Percentiles rank a stretch among this genome's conserved stretches.
Evolutionary conservation across 306 rosid species (phyloP).

Genomic region (Hylodesmum podocarpum): DNA sequence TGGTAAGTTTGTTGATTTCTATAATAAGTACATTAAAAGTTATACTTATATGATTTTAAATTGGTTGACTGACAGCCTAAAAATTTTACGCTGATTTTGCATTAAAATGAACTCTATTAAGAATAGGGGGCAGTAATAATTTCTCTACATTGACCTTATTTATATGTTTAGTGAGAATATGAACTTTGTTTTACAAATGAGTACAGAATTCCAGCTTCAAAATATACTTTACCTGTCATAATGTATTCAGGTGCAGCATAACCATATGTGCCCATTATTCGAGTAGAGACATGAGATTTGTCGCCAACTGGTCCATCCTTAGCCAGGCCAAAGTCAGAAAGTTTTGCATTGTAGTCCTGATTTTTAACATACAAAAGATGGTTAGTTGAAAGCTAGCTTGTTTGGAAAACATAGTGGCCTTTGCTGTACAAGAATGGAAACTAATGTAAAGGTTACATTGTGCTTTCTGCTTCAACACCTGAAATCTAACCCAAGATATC

Average conservation of each 20-base stretch:
- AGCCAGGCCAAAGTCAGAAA: slow-evolving; percentile 96
- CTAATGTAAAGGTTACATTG: neutral
- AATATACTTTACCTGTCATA: slow-evolving; percentile 65
- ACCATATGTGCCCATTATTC: slow-evolving; percentile 98
- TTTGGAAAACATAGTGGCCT: neutral
- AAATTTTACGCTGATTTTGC: no score
- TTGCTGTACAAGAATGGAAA: neutral
- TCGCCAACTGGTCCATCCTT: slow-evolving; percentile 98
- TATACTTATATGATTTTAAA: neutral
- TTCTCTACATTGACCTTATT: neutral
- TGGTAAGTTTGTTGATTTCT: neutral
- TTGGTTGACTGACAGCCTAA: neutral
- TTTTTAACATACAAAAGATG: slow-evolving; percentile 6
- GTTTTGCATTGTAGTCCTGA: slow-evolving; percentile 97
- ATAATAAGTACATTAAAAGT: neutral
- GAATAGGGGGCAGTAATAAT: neutral
- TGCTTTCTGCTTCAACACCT: neutral
- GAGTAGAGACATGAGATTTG: slow-evolving; percentile 92
- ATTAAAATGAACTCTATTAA: neutral
- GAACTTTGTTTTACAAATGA: neutral
- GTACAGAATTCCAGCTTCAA: neutral
- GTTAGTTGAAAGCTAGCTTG: neutral
- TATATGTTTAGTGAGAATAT: neutral
- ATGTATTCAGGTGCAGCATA: slow-evolving; percentile 99
- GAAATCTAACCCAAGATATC: neutral